These are phyloP conservation scores for Sungouiozyma intestinalis DNA, from an alignment of 805 yeast species.

Conservation along the genomic window DNA sequence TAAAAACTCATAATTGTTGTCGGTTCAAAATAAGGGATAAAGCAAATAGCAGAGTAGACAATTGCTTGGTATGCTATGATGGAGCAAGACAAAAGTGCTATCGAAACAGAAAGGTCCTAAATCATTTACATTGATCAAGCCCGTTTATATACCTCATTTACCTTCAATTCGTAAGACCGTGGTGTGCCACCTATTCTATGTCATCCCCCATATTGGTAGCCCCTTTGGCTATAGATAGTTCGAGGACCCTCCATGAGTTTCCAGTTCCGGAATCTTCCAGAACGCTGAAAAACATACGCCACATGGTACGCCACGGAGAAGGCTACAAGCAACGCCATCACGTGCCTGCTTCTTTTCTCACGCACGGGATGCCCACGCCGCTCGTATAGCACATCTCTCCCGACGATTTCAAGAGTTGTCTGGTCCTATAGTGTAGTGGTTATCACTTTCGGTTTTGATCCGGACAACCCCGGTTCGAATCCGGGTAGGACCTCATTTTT, in stretches of 20 bases:
- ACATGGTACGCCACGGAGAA: neutral
- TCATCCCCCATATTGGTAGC: too few relatives aligned
- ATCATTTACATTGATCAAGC: neutral
- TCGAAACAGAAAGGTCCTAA: neutral
- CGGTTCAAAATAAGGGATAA: neutral
- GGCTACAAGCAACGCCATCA: too few relatives aligned
- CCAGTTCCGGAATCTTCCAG: neutral
- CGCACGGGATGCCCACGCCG: too few relatives aligned
- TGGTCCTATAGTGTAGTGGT: conserved; percentile 61
- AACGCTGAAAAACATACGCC: neutral
- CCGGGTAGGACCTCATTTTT: conserved; percentile 62
- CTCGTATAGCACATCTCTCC: neutral
- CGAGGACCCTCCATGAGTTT: neutral
- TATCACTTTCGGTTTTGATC: conserved; percentile 76
- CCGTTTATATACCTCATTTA: neutral
- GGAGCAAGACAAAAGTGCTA: neutral
- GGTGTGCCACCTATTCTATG: neutral
- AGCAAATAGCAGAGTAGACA: neutral
- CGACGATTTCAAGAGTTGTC: neutral
- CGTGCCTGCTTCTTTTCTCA: too few relatives aligned
- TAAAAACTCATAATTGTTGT: conserved; percentile 20
- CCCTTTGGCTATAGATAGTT: neutral
- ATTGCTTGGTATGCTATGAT: neutral
- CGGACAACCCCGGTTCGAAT: conserved; percentile 77
- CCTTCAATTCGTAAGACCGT: neutral